Percentiles rank a stretch among this genome's conserved stretches.
phyloP scores from a whole-genome alignment of 306 rosid genomes.

The Quercus rubra region DNA sequence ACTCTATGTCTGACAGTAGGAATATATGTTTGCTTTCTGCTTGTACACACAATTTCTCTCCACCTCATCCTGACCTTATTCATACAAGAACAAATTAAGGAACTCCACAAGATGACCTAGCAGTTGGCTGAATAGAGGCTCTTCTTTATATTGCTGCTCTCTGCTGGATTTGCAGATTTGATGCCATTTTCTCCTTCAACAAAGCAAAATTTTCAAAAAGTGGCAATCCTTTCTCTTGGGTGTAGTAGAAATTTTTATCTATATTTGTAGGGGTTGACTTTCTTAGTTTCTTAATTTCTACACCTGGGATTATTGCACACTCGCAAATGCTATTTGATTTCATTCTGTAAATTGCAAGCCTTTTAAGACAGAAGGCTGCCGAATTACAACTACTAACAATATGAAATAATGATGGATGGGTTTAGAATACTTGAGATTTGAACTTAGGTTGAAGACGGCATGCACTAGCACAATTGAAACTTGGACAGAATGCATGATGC shows the following conservation, averaged over 20 bases:
- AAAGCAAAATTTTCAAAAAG: slow-evolving; percentile 8
- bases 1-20: background rate
- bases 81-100: background rate
- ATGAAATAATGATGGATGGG: background rate
- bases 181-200: slow-evolving; percentile 12
- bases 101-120: background rate
- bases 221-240: background rate
- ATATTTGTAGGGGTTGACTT: background rate
- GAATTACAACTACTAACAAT: background rate
- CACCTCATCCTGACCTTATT: background rate
- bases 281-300: background rate
- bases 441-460: background rate
- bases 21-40: background rate
- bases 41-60: background rate
- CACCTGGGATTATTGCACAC: background rate
- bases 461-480: background rate
- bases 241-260: background rate
- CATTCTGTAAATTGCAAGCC: background rate
- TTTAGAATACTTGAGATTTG: background rate
- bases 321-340: background rate
- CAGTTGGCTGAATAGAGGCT: background rate
- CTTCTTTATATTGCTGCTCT: background rate
- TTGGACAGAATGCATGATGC: background rate
- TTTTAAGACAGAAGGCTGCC: background rate
- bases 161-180: slow-evolving; percentile 2